phyloP scores from a whole-genome alignment of 2,329 filamentous ascomycete genomes.

The Alternaria sp. region DNA sequence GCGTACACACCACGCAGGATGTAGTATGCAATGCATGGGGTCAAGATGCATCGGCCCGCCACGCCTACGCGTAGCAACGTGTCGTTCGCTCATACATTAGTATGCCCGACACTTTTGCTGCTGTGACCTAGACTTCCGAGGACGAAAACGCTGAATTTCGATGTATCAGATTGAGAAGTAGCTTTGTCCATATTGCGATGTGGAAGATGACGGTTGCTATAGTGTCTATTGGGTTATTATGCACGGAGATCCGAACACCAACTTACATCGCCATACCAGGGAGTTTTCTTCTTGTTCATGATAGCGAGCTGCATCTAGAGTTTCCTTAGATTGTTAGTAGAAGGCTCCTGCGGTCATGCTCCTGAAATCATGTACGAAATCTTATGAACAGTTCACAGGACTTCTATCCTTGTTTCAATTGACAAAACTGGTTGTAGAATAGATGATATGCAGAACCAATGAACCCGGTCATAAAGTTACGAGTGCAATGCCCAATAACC shows the following conservation, averaged over 20 bases:
- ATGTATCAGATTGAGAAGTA: neutral
- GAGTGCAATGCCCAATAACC: neutral
- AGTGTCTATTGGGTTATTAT: neutral
- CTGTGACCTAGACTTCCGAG: neutral
- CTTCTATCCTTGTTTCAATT: neutral
- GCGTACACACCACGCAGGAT: constrained; percentile 7
- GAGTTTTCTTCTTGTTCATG: neutral
- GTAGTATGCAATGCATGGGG: constrained; percentile 1
- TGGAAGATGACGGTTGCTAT: neutral
- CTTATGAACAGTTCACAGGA: neutral
- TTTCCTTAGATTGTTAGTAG: neutral
- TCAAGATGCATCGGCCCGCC: constrained; percentile 11
- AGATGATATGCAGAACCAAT: neutral
- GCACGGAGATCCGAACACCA: neutral
- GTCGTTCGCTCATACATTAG: neutral
- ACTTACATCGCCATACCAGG: neutral
- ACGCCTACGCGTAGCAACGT: constrained; percentile 2
- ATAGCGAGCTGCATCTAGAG: neutral
- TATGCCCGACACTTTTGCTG: neutral
- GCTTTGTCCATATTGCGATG: neutral
- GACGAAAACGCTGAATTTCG: neutral
- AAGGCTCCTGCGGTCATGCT: neutral
- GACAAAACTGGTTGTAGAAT: neutral
- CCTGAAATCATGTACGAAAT: too few relatives aligned
- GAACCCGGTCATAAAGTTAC: neutral